Evolutionary conservation across 2,329 filamentous ascomycete genomes (phyloP).

Genomic region (Claviceps sp.): DNA sequence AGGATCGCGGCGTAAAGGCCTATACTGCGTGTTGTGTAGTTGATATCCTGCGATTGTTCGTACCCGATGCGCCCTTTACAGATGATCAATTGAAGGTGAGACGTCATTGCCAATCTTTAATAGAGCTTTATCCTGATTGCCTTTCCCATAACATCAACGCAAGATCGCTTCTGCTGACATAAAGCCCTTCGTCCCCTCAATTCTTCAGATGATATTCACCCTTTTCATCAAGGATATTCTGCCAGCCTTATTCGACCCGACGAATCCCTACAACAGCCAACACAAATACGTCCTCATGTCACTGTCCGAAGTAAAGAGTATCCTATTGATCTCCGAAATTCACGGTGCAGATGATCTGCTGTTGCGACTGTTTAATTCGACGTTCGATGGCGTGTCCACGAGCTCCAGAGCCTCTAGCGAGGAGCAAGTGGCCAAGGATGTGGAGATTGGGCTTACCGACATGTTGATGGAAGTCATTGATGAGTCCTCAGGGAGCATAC

Average conservation of each 20-base stretch:
- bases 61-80: conserved; percentile 89
- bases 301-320: conserved; percentile 84
- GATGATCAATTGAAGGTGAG: conserved; percentile 75
- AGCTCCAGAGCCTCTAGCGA: conserved; percentile 61
- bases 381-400: conserved; percentile 83
- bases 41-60: conserved; percentile 84
- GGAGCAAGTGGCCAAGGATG: conserved; percentile 80
- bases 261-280: conserved; percentile 82
- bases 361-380: conserved; percentile 67
- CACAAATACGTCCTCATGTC: conserved; percentile 86
- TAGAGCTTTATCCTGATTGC: neutral
- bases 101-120: conserved; percentile 7
- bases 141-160: neutral
- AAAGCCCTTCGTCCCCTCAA: neutral
- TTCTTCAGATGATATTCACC: conserved; percentile 74
- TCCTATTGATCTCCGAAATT: conserved; percentile 80
- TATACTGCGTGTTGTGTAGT: conserved; percentile 82
- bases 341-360: conserved; percentile 70
- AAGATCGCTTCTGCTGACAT: conserved; percentile 6
- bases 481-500: conserved; percentile 59
- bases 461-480: conserved; percentile 78
- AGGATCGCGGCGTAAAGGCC: conserved; percentile 85
- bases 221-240: conserved; percentile 75
- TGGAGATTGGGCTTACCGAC: conserved; percentile 83
- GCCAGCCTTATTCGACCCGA: conserved; percentile 72